Percentiles rank a stretch among this genome's conserved stretches.
These are phyloP conservation scores for Gymnopilus junonius DNA, from an alignment of 768 basidiomycete species.

Conservation along the genomic window DNA sequence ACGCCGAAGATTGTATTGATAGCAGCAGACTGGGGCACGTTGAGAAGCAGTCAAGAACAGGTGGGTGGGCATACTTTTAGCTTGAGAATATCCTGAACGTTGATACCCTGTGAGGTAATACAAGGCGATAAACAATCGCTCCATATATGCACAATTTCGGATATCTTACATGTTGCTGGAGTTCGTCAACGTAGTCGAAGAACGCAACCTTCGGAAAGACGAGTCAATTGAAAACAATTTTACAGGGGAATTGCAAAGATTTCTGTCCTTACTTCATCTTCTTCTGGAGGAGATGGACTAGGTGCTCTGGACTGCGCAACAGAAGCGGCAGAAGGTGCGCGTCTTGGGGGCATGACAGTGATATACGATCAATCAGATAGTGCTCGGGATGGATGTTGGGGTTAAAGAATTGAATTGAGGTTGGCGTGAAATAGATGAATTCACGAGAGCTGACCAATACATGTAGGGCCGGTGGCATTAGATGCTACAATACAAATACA, in stretches of 20 bases:
- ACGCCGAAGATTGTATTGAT: conserved; percentile 88
- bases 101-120: conserved; percentile 71
- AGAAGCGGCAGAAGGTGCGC: conserved; percentile 52
- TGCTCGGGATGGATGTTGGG: neutral
- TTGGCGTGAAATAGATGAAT: conserved; percentile 5
- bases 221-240: neutral
- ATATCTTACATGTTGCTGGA: conserved; percentile 74
- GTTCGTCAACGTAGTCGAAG: conserved; percentile 84
- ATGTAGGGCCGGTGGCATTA: conserved; percentile 19
- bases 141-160: conserved; percentile 17
- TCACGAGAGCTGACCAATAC: conserved; percentile 25
- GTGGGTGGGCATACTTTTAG: conserved; percentile 62
- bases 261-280: conserved; percentile 42
- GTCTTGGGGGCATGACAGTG: conserved; percentile 52
- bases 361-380: too few relatives aligned
- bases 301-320: conserved; percentile 52
- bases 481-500: conserved; percentile 15
- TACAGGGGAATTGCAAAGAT: neutral
- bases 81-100: conserved; percentile 93
- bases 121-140: neutral
- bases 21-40: conserved; percentile 60
- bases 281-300: conserved; percentile 48
- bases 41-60: conserved; percentile 7
- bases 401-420: neutral
- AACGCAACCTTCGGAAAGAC: conserved; percentile 49